A percentile compares a stretch with the other conserved stretches of the same genome.
These are phyloP conservation scores for Sideroxylon spinosum DNA, from an alignment of 179 eudicot species.

Conservation along the genomic window DNA sequence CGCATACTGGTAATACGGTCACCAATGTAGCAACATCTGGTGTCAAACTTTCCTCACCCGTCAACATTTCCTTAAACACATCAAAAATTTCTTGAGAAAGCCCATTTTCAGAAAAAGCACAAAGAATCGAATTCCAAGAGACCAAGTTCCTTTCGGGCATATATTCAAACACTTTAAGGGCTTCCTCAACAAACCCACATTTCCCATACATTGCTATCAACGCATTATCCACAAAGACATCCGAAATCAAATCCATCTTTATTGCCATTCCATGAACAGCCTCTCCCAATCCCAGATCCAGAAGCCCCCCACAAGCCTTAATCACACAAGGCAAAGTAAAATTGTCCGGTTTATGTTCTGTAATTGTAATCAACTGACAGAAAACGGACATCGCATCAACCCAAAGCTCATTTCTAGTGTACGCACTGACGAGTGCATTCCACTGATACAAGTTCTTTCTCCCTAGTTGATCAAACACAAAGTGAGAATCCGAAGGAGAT, in stretches of 20 bases:
- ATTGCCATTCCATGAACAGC: conserved; percentile 47
- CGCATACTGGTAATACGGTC: conserved; percentile 58
- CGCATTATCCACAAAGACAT: conserved; percentile 62
- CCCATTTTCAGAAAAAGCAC: conserved; percentile 48
- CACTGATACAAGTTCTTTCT: conserved; percentile 45
- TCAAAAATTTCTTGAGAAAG: conserved; percentile 30
- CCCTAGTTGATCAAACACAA: conserved; percentile 31
- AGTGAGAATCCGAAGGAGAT: conserved; percentile 35
- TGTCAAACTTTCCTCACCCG: conserved; percentile 24
- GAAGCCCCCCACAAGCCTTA: conserved; percentile 47
- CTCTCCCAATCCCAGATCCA: conserved; percentile 35
- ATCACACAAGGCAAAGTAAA: conserved; percentile 67
- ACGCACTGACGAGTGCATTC: conserved; percentile 61
- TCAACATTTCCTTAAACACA: conserved; percentile 41
- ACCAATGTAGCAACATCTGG: conserved; percentile 65
- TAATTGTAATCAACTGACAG: conserved; percentile 28
- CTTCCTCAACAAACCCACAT: conserved; percentile 37
- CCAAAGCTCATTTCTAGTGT: conserved; percentile 44
- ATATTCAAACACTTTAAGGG: conserved; percentile 45
- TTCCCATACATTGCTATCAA: conserved; percentile 57
- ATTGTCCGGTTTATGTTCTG: conserved; percentile 46
- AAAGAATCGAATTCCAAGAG: conserved; percentile 62
- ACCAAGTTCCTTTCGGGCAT: conserved; percentile 59
- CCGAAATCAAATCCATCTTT: conserved; percentile 41
- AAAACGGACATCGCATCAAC: conserved; percentile 37